Conservation (phyloP, 2,329 filamentous ascomycete species). For the Chrysosphaeria jannelii region DNA sequence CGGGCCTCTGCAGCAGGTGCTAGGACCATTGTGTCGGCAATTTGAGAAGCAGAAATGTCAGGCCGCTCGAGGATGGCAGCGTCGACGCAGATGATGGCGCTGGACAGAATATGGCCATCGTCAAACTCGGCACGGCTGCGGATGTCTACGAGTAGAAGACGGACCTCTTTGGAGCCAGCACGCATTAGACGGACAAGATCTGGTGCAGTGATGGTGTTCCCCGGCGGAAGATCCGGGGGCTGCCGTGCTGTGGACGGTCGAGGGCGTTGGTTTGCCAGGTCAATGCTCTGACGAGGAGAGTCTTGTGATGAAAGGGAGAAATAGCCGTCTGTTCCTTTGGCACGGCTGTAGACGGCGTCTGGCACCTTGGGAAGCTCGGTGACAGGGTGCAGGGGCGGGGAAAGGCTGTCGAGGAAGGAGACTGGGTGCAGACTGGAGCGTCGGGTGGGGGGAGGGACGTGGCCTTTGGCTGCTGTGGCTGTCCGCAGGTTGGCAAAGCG, state of each 20-base stretch:
- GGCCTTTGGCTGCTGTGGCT: too few species aligned
- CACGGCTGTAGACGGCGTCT: constrained; percentile 52
- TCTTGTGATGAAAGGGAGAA: constrained; percentile 5
- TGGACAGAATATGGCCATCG: constrained; percentile 62
- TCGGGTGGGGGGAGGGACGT: too few species aligned
- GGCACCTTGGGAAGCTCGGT: constrained; percentile 43
- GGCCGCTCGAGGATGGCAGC: constrained; percentile 40
- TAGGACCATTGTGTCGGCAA: constrained; percentile 37
- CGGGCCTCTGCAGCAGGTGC: constrained; percentile 44
- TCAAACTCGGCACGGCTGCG: constrained; percentile 57
- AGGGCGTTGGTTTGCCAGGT: too few species aligned
- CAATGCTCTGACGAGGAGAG: too few species aligned
- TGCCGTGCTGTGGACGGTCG: not conserved
- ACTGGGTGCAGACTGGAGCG: too few species aligned
- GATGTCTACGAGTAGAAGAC: constrained; percentile 64
- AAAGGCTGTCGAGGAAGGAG: too few species aligned
- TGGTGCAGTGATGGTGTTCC: constrained; percentile 30
- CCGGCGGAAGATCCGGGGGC: constrained; percentile 22
- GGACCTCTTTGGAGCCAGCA: constrained; percentile 17
- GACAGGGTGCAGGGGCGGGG: too few species aligned
- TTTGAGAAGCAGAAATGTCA: constrained; percentile 28
- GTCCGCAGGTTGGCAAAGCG: too few species aligned
- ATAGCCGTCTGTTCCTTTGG: constrained; percentile 16
- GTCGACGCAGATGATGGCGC: constrained; percentile 69
- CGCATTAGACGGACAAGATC: constrained; percentile 42